A percentile compares a stretch with the other conserved stretches of the same genome.
phyloP scores from a whole-genome alignment of 108 stramenopile species.

The Nitzschia sp. region DNA sequence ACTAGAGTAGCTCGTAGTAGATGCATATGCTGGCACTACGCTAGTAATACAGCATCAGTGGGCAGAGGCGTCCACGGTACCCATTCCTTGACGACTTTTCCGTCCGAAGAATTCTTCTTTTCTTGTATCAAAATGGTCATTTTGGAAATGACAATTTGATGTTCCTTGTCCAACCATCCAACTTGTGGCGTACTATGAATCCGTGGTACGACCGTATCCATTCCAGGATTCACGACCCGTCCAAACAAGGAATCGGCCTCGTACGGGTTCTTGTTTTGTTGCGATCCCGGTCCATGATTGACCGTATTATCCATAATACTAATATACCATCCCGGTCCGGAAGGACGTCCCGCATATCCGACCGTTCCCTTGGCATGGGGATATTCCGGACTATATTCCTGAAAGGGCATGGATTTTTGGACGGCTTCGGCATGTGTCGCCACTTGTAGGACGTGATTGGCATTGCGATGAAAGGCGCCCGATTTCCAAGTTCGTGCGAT shows the following conservation, averaged over 20 bases:
- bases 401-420: slow-evolving; percentile 68
- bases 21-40: too few relatives aligned
- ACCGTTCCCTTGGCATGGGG: slow-evolving; percentile 81
- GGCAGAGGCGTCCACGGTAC: slow-evolving; percentile 25
- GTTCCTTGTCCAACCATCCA: slow-evolving; percentile 54
- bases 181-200: slow-evolving; percentile 61
- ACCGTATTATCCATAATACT: slow-evolving; percentile 68
- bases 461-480: slow-evolving; percentile 84
- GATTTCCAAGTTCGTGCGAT: slow-evolving; percentile 61
- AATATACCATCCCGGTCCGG: slow-evolving; percentile 83
- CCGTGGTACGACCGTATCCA: slow-evolving; percentile 57
- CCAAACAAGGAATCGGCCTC: slow-evolving; percentile 94
- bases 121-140: slow-evolving; percentile 59
- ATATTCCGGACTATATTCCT: slow-evolving; percentile 76
- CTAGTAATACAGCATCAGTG: too few relatives aligned
- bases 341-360: slow-evolving; percentile 88
- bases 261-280: slow-evolving; percentile 81
- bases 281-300: slow-evolving; percentile 83
- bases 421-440: slow-evolving; percentile 32
- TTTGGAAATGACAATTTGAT: slow-evolving; percentile 53
- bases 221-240: slow-evolving; percentile 62
- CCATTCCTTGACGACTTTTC: slow-evolving; percentile 22
- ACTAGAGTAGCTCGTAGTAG: too few relatives aligned
- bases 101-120: slow-evolving; percentile 12
- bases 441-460: slow-evolving; percentile 82